A percentile compares a stretch with the other conserved stretches of the same genome.
Conservation (phyloP, 371 early-diverging fungal species). For the Lichtheimia ornata region DNA sequence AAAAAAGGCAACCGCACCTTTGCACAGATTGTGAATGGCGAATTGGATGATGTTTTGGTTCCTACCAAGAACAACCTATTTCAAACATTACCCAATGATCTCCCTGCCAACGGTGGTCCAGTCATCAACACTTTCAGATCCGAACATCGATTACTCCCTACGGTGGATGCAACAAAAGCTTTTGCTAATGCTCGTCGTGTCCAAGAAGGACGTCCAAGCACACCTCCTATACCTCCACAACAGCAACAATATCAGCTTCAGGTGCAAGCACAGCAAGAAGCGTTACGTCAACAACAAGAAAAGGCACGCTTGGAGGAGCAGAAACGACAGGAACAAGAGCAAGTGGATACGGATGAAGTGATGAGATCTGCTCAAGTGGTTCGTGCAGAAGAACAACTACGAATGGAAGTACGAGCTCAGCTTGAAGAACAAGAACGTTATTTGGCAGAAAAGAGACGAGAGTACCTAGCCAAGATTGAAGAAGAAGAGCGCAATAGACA, state of each 20-base stretch:
- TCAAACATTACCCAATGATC: background rate
- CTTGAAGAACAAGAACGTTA: conserved; percentile 1
- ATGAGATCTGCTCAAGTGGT: too few species aligned
- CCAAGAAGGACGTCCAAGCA: too few species aligned
- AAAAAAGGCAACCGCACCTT: conserved; percentile 31
- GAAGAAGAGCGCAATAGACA: background rate
- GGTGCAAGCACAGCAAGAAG: background rate
- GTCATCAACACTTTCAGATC: background rate
- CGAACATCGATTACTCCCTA: background rate
- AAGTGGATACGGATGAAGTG: too few species aligned
- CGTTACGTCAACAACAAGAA: conserved; percentile 4
- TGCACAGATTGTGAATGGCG: conserved; percentile 29
- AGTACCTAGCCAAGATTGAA: conserved; percentile 1
- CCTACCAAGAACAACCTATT: conserved; percentile 5
- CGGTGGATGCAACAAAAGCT: background rate
- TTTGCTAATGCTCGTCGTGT: background rate
- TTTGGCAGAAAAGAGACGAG: conserved; percentile 3
- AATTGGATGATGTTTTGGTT: background rate
- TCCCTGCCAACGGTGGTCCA: conserved; percentile 1
- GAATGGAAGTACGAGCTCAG: background rate
- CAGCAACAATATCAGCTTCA: background rate
- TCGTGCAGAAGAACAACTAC: background rate
- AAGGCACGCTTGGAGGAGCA: background rate
- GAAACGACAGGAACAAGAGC: conserved; percentile 2
- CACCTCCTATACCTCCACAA: background rate